These are phyloP conservation scores for Hypoxylon sp. DNA, from an alignment of 2,329 filamentous ascomycete species.

Conservation along the genomic window DNA sequence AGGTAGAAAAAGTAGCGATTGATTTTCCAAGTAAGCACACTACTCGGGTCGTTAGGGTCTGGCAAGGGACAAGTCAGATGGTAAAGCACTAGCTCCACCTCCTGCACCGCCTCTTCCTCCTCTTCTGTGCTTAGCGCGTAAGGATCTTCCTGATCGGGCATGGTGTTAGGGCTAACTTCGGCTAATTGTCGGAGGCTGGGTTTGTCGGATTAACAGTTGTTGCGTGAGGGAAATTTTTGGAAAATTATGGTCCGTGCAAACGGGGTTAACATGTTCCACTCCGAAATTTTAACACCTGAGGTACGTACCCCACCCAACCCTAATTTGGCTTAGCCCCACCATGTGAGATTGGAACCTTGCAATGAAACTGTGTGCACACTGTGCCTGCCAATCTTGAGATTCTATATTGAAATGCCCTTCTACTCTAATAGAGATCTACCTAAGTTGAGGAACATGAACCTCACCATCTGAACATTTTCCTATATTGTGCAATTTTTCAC, in stretches of 20 bases:
- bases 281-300: too few species aligned
- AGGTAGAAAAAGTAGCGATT: constrained; percentile 17
- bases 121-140: too few species aligned
- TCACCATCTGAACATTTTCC: background rate
- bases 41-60: constrained; percentile 9
- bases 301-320: background rate
- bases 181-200: background rate
- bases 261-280: background rate
- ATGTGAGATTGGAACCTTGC: too few species aligned
- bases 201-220: background rate
- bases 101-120: too few species aligned
- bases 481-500: background rate
- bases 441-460: background rate
- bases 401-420: constrained; percentile 11
- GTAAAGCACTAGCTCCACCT: background rate
- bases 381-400: background rate
- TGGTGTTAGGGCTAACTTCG: background rate
- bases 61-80: background rate
- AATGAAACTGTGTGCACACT: background rate
- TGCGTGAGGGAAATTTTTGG: background rate
- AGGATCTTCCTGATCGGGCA: background rate
- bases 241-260: background rate
- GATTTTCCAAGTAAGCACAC: constrained; percentile 27
- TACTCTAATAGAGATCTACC: background rate
- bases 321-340: background rate